Evolutionary conservation across 2,329 filamentous ascomycete species (phyloP).

Genomic region (Exophiala aquamarina): DNA sequence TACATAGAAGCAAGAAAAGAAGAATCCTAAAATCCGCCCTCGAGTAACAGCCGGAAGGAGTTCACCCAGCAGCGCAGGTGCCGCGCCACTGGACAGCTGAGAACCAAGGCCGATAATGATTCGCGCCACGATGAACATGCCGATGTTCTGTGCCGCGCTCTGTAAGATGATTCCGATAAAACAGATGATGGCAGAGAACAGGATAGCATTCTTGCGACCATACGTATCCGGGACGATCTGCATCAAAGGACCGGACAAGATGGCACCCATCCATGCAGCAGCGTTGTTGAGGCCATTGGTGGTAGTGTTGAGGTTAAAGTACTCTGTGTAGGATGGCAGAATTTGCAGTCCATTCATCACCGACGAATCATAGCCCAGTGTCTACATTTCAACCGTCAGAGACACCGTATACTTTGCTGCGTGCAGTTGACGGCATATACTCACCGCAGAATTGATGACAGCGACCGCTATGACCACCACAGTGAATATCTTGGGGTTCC

Average conservation of each 20-base stretch:
- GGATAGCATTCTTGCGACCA: slow-evolving; percentile 29
- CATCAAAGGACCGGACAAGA: slow-evolving; percentile 21
- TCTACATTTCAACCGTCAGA: slow-evolving; percentile 2
- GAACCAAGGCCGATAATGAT: slow-evolving; percentile 59
- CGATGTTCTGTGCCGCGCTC: slow-evolving; percentile 53
- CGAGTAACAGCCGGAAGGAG: slow-evolving; percentile 2
- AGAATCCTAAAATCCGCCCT: slow-evolving; percentile 4
- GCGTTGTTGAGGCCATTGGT: slow-evolving; percentile 33
- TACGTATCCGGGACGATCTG: slow-evolving; percentile 25
- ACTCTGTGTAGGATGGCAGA: slow-evolving; percentile 33
- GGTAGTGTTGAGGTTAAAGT: slow-evolving; percentile 33
- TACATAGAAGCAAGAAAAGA: slow-evolving; percentile 3
- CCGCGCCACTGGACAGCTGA: slow-evolving; percentile 57
- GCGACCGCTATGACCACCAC: no score
- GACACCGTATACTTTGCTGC: slow-evolving; percentile 1
- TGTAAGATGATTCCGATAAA: slow-evolving; percentile 60
- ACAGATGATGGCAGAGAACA: slow-evolving; percentile 48
- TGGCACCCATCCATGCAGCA: slow-evolving; percentile 27
- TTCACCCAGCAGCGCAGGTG: slow-evolving; percentile 3
- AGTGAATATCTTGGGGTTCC: no score
- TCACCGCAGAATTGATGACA: slow-evolving; percentile 2
- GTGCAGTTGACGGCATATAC: slow-evolving; percentile 3
- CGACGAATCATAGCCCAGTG: slow-evolving; percentile 17
- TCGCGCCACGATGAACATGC: slow-evolving; percentile 59
- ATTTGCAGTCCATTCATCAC: slow-evolving; percentile 44